A percentile compares a stretch with the other conserved stretches of the same genome.
Conservation (phyloP, 352 stramenopile genomes). For the Salisapilia sapeloensis region DNA sequence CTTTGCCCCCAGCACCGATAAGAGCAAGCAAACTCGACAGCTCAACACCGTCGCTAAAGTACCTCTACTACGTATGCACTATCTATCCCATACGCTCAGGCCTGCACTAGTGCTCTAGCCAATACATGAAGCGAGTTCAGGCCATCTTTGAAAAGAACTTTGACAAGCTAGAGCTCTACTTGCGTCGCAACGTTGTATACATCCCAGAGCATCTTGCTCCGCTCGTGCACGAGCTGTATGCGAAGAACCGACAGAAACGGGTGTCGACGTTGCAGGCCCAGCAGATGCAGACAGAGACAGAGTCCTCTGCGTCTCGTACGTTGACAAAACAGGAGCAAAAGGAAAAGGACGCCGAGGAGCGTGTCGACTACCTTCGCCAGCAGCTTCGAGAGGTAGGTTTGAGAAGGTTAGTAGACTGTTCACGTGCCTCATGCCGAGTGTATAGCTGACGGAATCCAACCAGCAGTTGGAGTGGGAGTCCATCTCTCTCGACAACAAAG, state of each 20-base stretch:
- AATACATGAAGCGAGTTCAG: conserved; percentile 47
- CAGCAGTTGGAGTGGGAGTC: conserved; percentile 29
- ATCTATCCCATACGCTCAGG: neutral
- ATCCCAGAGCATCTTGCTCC: conserved; percentile 24
- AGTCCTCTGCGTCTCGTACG: too few relatives aligned
- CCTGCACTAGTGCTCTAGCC: conserved; percentile 31
- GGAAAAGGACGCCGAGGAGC: conserved; percentile 13
- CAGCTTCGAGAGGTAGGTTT: conserved; percentile 12
- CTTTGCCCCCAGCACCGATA: too few relatives aligned
- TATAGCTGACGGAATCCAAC: conserved; percentile 13
- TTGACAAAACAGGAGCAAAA: conserved; percentile 23
- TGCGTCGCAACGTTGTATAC: conserved; percentile 55
- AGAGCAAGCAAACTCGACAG: conserved; percentile 42
- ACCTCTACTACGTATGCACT: neutral
- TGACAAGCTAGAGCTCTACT: conserved; percentile 70
- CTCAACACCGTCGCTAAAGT: conserved; percentile 48
- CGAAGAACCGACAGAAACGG: conserved; percentile 5
- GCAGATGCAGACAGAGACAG: conserved; percentile 6
- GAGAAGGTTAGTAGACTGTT: neutral
- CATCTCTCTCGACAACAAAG: conserved; percentile 17
- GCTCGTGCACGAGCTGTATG: conserved; percentile 18
- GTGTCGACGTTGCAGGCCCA: neutral
- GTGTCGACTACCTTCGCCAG: conserved; percentile 17
- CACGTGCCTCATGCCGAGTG: neutral
- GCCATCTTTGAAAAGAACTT: conserved; percentile 65